These are phyloP conservation scores for Periconia sp. DNA, from an alignment of 2,329 filamentous ascomycete genomes.

Conservation along the genomic window DNA sequence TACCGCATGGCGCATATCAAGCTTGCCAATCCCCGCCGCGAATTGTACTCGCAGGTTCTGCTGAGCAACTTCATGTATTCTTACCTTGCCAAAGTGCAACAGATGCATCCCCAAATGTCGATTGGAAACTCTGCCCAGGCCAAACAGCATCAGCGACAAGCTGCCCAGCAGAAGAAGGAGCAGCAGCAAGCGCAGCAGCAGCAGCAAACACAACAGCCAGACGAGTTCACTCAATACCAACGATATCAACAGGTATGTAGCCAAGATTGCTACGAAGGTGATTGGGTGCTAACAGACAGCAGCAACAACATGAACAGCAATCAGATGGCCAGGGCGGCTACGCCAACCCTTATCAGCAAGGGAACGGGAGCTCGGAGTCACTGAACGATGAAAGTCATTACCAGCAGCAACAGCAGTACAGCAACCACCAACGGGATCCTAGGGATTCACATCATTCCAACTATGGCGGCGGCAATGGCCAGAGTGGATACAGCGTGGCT, in stretches of 20 bases:
- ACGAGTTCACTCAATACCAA: conserved; percentile 45
- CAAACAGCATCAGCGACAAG: conserved; percentile 58
- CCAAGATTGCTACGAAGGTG: neutral
- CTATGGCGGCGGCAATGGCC: conserved; percentile 28
- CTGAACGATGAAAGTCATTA: conserved; percentile 15
- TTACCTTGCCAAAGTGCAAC: conserved; percentile 96
- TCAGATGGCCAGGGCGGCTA: neutral
- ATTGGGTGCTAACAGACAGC: conserved; percentile 3
- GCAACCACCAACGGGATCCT: conserved; percentile 14
- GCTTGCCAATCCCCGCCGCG: conserved; percentile 91
- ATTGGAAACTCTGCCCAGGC: conserved; percentile 79
- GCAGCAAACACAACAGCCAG: conserved; percentile 44
- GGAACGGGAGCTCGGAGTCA: conserved; percentile 9
- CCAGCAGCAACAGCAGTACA: conserved; percentile 20
- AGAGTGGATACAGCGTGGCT: conserved; percentile 40
- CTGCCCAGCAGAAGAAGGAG: conserved; percentile 43
- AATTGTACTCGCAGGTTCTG: conserved; percentile 90
- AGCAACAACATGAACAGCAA: conserved; percentile 21
- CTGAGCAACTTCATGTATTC: conserved; percentile 99
- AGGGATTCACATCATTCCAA: conserved; percentile 36
- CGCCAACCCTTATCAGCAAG: conserved; percentile 9
- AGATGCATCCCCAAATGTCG: conserved; percentile 96
- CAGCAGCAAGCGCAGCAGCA: conserved; percentile 44
- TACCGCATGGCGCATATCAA: conserved; percentile 99
- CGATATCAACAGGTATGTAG: conserved; percentile 38